Base-by-base conservation (phyloP, 306 rosid genomes). In the Cucumis melo region DNA sequence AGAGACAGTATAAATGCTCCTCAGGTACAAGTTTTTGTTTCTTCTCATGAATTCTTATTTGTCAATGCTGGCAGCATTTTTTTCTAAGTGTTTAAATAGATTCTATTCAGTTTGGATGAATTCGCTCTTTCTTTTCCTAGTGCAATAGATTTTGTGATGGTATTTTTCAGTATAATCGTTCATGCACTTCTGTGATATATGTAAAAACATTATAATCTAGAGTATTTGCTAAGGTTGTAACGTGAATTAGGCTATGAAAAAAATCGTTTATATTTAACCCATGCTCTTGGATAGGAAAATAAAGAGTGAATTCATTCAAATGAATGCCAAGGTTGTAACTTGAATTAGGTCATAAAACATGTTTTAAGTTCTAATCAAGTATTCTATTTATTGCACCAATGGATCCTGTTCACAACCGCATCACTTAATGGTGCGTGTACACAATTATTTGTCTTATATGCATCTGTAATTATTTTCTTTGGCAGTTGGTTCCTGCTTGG, bases 401-500 rank as follows among this genome's bases (percentile, higher is more conserved):
- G 23, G 38, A 29, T 36, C 48, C 71, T 10, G 46, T 38, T 65
- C 34, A 4, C 5, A 39, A n/a, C 23, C 34, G 12, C 54, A 20
- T 41, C 13, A 21, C 53, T 66, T n/a, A 11, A 66, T 4, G 53
- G 71, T 5, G 13, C 16, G 21, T 64, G 24, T 17, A 44, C 7
- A 51, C 13, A 13, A 14, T 42, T 27, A 10, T 38, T n/a, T 34
- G 20, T 36, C 32, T 56, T 68, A 56, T 20, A 44, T 64, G 17
- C 58, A 57, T 68, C 66, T 55, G 7, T 41, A 14, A 23, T 23
- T 42, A 27, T 57, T 19, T 44, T 34, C 20, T 60, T 71, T 90
- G 78, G 60, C 85, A 95, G 99, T 89, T 95, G 23, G 80, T 95
- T 82, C 97, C 97, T n/a, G 99, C 92, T 36, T 95, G 99, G 99